These are phyloP conservation scores for Solanum etuberosum DNA, from an alignment of 257 asterid genomes.

Conservation along the genomic window DNA sequence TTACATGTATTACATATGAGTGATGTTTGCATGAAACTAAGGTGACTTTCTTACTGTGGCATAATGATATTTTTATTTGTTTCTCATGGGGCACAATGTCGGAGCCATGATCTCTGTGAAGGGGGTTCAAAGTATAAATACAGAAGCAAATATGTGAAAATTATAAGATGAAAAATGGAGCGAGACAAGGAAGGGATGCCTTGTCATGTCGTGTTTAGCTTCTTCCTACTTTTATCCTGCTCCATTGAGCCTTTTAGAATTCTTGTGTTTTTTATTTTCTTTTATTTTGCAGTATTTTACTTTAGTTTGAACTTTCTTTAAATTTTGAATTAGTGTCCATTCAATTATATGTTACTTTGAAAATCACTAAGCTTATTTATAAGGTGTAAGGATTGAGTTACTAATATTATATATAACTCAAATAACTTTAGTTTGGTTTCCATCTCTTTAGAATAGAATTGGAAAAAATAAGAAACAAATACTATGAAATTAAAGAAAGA, in stretches of 20 bases:
- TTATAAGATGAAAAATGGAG: neutral
- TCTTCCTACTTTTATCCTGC: neutral
- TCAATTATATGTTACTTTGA: neutral
- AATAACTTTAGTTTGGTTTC: neutral
- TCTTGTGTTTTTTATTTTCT: neutral
- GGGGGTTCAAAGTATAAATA: neutral
- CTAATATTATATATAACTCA: neutral
- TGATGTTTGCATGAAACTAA: neutral
- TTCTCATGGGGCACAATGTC: neutral
- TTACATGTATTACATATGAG: neutral
- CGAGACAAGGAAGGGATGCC: neutral
- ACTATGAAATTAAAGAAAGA: neutral
- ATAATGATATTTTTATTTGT: neutral
- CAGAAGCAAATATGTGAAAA: neutral
- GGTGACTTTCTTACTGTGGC: neutral
- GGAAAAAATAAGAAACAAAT: neutral
- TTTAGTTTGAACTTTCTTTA: neutral
- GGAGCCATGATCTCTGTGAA: neutral
- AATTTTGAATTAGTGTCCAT: neutral
- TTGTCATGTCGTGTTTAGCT: neutral
- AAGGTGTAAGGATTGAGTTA: neutral
- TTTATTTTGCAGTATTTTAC: neutral
- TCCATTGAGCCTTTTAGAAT: neutral
- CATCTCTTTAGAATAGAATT: neutral
- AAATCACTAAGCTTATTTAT: neutral